Evolutionary conservation across 2,329 filamentous ascomycete species (phyloP).

Genomic region (Curvularia eragrostidis): DNA sequence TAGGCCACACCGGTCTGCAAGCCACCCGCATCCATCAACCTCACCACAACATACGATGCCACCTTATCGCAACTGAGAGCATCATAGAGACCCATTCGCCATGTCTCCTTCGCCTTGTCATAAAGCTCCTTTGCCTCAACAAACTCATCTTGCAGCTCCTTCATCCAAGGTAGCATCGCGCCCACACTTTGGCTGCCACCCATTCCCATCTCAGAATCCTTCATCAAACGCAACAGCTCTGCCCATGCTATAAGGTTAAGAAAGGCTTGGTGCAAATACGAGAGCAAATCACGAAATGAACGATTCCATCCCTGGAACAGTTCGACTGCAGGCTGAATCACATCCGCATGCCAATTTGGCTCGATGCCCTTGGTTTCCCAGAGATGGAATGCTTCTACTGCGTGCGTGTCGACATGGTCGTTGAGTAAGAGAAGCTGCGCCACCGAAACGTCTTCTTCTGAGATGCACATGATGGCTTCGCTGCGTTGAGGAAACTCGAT

Average conservation of each 20-base stretch:
- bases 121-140: conserved; percentile 12
- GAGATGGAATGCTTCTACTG: conserved; percentile 12
- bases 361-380: conserved; percentile 11
- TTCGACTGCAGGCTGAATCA: conserved; percentile 11
- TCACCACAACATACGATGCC: conserved; percentile 12
- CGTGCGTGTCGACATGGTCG: conserved; percentile 20
- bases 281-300: conserved; percentile 6
- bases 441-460: conserved; percentile 19
- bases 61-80: conserved; percentile 15
- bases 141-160: conserved; percentile 16
- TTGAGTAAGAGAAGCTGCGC: conserved; percentile 20
- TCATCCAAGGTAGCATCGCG: conserved; percentile 7
- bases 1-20: neutral
- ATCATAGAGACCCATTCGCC: conserved; percentile 2
- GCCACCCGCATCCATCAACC: neutral
- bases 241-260: conserved; percentile 23
- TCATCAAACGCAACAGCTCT: conserved; percentile 23
- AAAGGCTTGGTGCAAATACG: conserved; percentile 14
- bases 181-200: neutral
- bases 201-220: neutral
- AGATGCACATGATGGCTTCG: conserved; percentile 6
- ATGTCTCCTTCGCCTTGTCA: conserved; percentile 17
- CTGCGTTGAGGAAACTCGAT: conserved; percentile 16
- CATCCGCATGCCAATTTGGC: conserved; percentile 14
- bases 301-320: conserved; percentile 20